A percentile compares a stretch with the other conserved stretches of the same genome.
Evolutionary conservation across 257 asterid species (phyloP).

Genomic region (Solanum rostratum): DNA sequence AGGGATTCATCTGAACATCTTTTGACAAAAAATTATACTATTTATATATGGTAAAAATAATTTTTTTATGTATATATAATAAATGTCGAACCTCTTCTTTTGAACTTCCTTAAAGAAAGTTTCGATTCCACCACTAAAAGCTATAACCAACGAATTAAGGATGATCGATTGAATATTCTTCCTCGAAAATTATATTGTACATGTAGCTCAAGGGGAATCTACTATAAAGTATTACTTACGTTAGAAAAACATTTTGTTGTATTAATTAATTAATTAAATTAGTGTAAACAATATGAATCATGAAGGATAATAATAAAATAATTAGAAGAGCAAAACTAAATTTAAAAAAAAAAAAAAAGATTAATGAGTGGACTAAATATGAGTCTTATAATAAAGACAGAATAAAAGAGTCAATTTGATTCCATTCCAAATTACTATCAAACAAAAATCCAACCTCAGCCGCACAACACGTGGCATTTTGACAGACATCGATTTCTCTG

Average conservation of each 20-base stretch:
- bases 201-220: background rate
- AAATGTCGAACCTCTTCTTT: too few species aligned
- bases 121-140: too few species aligned
- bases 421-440: conserved; percentile 53
- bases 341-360: background rate
- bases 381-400: conserved; percentile 12
- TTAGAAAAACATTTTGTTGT: background rate
- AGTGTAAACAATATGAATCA: background rate
- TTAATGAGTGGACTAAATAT: conserved; percentile 11
- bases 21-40: too few species aligned
- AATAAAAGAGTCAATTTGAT: conserved; percentile 33
- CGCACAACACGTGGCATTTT: conserved; percentile 46
- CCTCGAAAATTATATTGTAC: too few species aligned
- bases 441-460: conserved; percentile 30
- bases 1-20: too few species aligned
- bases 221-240: background rate
- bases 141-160: background rate
- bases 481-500: conserved; percentile 25
- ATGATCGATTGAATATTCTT: background rate
- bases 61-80: too few species aligned
- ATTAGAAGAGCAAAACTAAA: background rate
- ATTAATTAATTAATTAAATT: background rate
- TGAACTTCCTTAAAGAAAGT: too few species aligned
- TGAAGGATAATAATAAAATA: background rate
- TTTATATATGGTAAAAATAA: too few species aligned